Evolutionary conservation across 2,329 filamentous ascomycete species (phyloP), one percentile per base, ranked within the genome.

Genomic region (Fusarium sp.): DNA sequence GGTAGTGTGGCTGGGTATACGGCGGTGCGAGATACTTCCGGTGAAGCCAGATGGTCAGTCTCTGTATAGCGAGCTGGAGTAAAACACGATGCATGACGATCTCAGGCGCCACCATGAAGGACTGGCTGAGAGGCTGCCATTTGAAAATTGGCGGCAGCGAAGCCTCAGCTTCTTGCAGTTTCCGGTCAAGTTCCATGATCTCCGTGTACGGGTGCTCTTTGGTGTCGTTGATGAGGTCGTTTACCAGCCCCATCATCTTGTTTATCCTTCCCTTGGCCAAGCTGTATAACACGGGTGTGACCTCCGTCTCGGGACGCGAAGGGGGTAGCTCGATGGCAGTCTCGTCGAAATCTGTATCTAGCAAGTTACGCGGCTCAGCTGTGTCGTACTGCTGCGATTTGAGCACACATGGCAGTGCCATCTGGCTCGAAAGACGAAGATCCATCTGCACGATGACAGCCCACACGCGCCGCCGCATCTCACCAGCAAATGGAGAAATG

Each of bases 371-470:
- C 9, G 68, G 65, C 31, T 61, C 18, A 35, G 44, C 44, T 18
- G 68, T 70, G 7, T 72, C 68, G 14, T 55, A 55, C 18, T 72
- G 65, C 10, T 44, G 54, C 38, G 39, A 49, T 39, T 27, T 46
- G 45, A 58, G 62, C 25, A 46, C 25, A 31, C 65, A 59, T 20
- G 65, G 70, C 22, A 93, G 81, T 4, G 90, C 90, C 52, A 91
- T 84, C 76, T 92, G 89, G 75, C 91, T 91, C 8, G 88, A 87
- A 25, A 90, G 87, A 13, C 91, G 78, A 10, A 90, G 79, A 76
- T 92, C 91, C 38, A 91, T 83, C 75, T 90, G 87, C 25, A 82
- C 77, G 11, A 84, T 82, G 38, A 86, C 78, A 65, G 84, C 83
- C 87, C 86, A 88, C 57, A 85, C 74, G 14, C 85, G 81, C 38